Conservation (phyloP, 345 rosid species). For the Acer negundo region DNA sequence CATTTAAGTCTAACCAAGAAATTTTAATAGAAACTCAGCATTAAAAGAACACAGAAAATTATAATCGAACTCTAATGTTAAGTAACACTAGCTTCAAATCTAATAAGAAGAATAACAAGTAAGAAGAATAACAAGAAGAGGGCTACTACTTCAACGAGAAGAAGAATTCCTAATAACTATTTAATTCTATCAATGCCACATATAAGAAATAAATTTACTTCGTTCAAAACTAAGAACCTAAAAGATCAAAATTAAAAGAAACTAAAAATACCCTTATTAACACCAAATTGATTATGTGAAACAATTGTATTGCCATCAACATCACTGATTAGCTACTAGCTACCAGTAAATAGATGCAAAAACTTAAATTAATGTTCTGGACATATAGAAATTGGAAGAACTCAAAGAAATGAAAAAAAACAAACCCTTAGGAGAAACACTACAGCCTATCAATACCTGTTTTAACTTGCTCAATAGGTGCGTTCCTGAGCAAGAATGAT, state of each 20-base stretch:
- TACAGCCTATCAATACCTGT: slow-evolving; percentile 46
- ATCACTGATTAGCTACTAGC: neutral
- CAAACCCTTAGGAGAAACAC: neutral
- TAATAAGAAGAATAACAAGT: no score
- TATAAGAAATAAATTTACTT: neutral
- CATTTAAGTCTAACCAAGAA: no score
- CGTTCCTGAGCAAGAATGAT: slow-evolving; percentile 87
- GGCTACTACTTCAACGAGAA: no score
- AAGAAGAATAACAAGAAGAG: no score
- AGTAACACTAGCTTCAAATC: no score
- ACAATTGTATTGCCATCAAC: neutral
- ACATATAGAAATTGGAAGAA: neutral
- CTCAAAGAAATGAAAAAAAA: neutral
- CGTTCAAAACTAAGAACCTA: neutral
- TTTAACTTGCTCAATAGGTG: slow-evolving; percentile 52
- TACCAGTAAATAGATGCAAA: neutral
- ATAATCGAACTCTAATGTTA: no score
- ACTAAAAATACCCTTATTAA: neutral
- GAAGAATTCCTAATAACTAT: no score
- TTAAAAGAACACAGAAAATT: no score
- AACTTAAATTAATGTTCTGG: neutral
- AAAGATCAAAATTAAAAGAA: neutral
- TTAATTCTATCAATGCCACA: no score
- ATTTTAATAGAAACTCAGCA: no score
- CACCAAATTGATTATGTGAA: neutral